Evolutionary conservation across 768 basidiomycete genomes (phyloP).

Genomic region (Podaxis sp.): DNA sequence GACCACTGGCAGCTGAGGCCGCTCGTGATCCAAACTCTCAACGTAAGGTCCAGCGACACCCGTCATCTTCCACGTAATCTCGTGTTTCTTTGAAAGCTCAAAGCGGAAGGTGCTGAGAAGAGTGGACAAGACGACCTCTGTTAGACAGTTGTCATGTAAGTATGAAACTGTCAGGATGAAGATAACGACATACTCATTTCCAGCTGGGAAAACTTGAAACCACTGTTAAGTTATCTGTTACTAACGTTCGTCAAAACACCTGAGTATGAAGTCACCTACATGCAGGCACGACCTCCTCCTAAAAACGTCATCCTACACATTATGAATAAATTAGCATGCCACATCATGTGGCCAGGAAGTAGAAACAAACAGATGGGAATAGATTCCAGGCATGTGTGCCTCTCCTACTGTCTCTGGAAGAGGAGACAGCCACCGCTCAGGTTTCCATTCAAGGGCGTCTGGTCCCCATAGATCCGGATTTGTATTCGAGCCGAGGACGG

Average conservation of each 20-base stretch:
- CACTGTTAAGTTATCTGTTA: background rate
- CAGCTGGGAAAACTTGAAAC: background rate
- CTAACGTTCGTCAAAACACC: background rate
- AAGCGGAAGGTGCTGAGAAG: background rate
- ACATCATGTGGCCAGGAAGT: background rate
- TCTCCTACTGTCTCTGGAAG: background rate
- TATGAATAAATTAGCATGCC: background rate
- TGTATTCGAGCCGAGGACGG: background rate
- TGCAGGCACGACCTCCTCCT: background rate
- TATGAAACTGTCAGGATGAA: background rate
- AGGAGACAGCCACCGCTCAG: background rate
- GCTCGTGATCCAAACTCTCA: background rate
- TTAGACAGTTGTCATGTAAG: background rate
- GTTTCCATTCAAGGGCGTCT: background rate
- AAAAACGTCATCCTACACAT: background rate
- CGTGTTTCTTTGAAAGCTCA: background rate
- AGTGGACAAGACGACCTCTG: background rate
- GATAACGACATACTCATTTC: background rate
- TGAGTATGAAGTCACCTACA: background rate
- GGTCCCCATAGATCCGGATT: background rate
- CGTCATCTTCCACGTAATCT: background rate
- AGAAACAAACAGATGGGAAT: background rate
- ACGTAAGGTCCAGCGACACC: background rate
- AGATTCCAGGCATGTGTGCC: background rate
- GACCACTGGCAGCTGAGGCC: background rate